A percentile compares a stretch with the other conserved stretches of the same genome.
These are phyloP conservation scores for Leccinum solheimii DNA, from an alignment of 1,284 basidiomycete species.

Conservation along the genomic window DNA sequence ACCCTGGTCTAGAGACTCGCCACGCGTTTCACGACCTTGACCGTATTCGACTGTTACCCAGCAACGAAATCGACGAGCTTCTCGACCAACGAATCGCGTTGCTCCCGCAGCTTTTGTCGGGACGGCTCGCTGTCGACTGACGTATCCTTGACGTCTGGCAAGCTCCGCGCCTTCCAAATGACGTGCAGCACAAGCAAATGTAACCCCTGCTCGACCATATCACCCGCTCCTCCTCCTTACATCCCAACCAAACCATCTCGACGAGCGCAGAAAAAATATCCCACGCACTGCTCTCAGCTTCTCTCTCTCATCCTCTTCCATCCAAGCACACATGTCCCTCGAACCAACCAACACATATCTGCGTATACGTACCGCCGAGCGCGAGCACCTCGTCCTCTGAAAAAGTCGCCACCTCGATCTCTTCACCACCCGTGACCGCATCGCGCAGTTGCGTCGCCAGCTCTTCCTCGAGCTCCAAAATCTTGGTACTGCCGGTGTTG, in stretches of 20 bases:
- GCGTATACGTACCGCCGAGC: constrained; percentile 71
- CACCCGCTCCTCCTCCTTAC: constrained; percentile 86
- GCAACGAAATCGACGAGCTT: constrained; percentile 81
- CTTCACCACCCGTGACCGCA: constrained; percentile 76
- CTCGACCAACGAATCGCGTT: constrained; percentile 70
- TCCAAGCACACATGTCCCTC: constrained; percentile 74
- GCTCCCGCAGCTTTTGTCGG: constrained; percentile 53
- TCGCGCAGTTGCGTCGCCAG: constrained; percentile 79
- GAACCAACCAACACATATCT: constrained; percentile 74
- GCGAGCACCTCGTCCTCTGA: constrained; percentile 81
- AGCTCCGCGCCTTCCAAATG: constrained; percentile 76
- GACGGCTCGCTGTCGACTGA: constrained; percentile 58
- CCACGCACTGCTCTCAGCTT: constrained; percentile 83
- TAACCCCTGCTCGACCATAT: constrained; percentile 81
- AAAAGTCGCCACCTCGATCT: constrained; percentile 80
- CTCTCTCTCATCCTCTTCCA: constrained; percentile 89
- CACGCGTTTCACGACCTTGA: constrained; percentile 76
- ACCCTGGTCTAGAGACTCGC: constrained; percentile 43
- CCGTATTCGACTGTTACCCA: constrained; percentile 80
- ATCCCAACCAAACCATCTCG: constrained; percentile 83
- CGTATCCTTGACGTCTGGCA: constrained; percentile 49
- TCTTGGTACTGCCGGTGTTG: constrained; percentile 53
- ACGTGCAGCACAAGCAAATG: constrained; percentile 78
- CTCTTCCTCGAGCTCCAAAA: constrained; percentile 85
- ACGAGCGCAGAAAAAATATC: constrained; percentile 83